Evolutionary conservation across 805 yeast species (phyloP).

Genomic region (Wickerhamomyces hampshirensis): DNA sequence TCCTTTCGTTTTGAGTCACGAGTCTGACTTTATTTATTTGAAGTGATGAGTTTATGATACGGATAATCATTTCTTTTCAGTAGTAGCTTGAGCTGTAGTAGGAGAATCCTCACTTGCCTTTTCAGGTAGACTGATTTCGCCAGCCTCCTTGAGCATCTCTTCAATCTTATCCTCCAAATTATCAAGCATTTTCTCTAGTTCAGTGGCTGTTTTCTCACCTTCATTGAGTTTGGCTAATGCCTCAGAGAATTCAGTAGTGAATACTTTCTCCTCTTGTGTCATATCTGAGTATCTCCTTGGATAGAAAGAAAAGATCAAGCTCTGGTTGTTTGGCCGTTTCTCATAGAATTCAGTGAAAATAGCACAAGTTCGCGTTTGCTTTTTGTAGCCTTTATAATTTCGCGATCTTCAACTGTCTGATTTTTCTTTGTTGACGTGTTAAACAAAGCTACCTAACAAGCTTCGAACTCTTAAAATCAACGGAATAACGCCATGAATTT

Average conservation of each 20-base stretch:
- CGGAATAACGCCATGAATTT: background rate
- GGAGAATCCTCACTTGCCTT: background rate
- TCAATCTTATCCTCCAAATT: slow-evolving; percentile 62
- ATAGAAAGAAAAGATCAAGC: too few species aligned
- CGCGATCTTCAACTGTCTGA: too few species aligned
- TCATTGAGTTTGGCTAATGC: slow-evolving; percentile 58
- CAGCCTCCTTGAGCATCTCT: slow-evolving; percentile 46
- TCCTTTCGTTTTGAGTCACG: slow-evolving; percentile 57
- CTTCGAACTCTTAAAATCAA: background rate
- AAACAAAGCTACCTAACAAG: background rate
- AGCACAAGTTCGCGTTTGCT: background rate
- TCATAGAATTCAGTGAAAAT: background rate
- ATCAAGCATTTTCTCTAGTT: slow-evolving; percentile 62
- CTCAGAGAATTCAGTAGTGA: slow-evolving; percentile 39
- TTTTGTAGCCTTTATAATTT: too few species aligned
- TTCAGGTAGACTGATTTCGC: slow-evolving; percentile 11
- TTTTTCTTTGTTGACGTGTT: background rate
- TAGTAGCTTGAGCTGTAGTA: background rate
- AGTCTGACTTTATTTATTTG: slow-evolving; percentile 20
- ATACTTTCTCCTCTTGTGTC: slow-evolving; percentile 12
- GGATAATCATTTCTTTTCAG: background rate
- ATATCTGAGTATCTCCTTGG: slow-evolving; percentile 1
- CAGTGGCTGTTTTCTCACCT: slow-evolving; percentile 62
- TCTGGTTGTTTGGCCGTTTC: background rate
- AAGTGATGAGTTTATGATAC: background rate